Conservation (phyloP, 805 yeast species). For the Teunomyces tritomae region DNA sequence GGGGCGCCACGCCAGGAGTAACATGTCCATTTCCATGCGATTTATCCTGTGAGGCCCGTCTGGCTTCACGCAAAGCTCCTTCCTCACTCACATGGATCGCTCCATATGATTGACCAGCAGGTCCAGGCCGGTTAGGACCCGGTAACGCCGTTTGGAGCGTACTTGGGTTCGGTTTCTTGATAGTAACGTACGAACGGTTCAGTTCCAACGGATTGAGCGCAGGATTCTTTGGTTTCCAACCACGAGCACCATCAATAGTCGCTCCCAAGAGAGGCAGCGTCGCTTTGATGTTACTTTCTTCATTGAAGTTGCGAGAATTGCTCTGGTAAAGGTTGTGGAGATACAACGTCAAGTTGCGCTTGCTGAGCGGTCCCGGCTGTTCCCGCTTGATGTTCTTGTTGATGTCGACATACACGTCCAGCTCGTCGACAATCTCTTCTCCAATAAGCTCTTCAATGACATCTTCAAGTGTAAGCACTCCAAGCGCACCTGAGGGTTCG, state of each 20-base stretch:
- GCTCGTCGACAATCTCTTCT: constrained; percentile 95
- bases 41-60: constrained; percentile 2
- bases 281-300: constrained; percentile 12
- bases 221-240: constrained; percentile 56
- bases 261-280: background rate
- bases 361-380: constrained; percentile 73
- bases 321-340: constrained; percentile 57
- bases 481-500: constrained; percentile 75
- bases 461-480: constrained; percentile 91
- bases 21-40: background rate
- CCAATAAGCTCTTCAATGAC: constrained; percentile 98
- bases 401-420: constrained; percentile 89
- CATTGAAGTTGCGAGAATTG: constrained; percentile 42
- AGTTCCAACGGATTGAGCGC: constrained; percentile 72
- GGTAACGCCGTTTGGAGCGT: constrained; percentile 17
- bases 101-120: constrained; percentile 19
- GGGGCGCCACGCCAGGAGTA: background rate
- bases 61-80: constrained; percentile 31
- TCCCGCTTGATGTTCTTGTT: constrained; percentile 80
- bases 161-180: constrained; percentile 51
- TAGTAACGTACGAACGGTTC: constrained; percentile 62
- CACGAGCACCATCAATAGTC: constrained; percentile 18
- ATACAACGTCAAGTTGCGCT: constrained; percentile 65
- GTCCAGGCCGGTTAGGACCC: constrained; percentile 15
- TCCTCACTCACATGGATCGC: constrained; percentile 47